Evolutionary conservation across 2,329 filamentous ascomycete genomes (phyloP), one percentile per base, ranked within the genome.

Genomic region (Phaeosphaeriaceae sp.): DNA sequence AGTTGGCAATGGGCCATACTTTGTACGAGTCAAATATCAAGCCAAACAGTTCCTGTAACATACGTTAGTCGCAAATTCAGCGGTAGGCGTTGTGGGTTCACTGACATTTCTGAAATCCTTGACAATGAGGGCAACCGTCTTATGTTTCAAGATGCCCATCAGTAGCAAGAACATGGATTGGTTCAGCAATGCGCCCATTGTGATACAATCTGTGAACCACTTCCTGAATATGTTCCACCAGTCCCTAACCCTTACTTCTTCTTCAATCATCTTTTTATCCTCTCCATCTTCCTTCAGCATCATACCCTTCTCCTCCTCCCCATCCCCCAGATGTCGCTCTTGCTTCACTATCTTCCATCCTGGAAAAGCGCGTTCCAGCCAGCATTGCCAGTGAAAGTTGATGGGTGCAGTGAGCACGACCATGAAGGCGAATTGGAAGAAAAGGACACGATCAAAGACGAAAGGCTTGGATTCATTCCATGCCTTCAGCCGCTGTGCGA

Each of bases 311-410:
- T 71, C 68, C 33, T 66, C 68, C 18, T 60, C 61, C 21, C 61
- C 60, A 18, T 56, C 46, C 3, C 38, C 47, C n/a, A 48, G 50
- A 20, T 51, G 46, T 20, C 61, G 46, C 18, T 53, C 58, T 18
- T 51, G 55, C 37, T 54, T 65, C 2, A 64, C 60, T 1, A 55
- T 58, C 56, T 61, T 69, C 67, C 67, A 72, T 0, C 87, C 86
- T 0, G 92, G 92, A 65, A 91, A 95, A 4, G 80, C 76, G 7
- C 81, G 76, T 71, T 96, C 92, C 30, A 96, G 81, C 71, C 83
- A 89, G 32, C 86, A 82, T 79, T 96, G 92, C 92, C 91, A 96
- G 62, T 89, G 73, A 68, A 90, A 90, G 74, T 97, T 96, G 34
- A 89, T 87, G 1, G 92, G 91, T 20, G 87, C 87, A 66, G 82